Conservation (phyloP, 805 yeast species). For the Grigorovia yakushimaensis region DNA sequence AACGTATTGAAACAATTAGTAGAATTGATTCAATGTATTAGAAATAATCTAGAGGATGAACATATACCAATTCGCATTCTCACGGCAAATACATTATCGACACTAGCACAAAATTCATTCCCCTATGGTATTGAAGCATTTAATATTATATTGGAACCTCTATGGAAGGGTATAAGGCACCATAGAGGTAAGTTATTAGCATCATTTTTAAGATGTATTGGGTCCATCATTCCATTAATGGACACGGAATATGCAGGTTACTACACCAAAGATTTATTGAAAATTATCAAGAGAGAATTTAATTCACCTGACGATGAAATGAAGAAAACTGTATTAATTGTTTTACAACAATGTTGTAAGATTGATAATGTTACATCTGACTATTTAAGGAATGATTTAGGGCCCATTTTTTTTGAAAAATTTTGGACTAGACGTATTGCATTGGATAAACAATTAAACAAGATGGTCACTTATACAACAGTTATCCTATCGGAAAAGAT, state of each 20-base stretch:
- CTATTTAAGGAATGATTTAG: conserved; percentile 41
- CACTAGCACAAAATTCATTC: conserved; percentile 68
- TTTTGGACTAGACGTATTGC: conserved; percentile 86
- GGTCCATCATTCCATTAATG: conserved; percentile 78
- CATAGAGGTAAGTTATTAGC: conserved; percentile 75
- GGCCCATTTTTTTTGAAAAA: conserved; percentile 51
- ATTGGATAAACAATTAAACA: conserved; percentile 46
- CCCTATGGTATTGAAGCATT: conserved; percentile 91
- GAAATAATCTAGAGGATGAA: conserved; percentile 54
- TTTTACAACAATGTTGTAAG: conserved; percentile 56
- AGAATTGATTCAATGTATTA: conserved; percentile 52
- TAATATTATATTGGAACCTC: conserved; percentile 59
- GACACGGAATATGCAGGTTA: conserved; percentile 69
- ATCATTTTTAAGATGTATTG: conserved; percentile 67
- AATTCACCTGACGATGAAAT: conserved; percentile 80
- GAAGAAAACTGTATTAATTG: conserved; percentile 61
- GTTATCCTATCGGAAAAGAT: conserved; percentile 54
- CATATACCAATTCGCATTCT: conserved; percentile 56
- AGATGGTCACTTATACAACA: conserved; percentile 64
- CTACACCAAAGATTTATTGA: conserved; percentile 67
- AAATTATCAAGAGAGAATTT: conserved; percentile 60
- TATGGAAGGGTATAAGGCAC: conserved; percentile 69
- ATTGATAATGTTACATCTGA: conserved; percentile 46
- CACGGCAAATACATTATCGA: conserved; percentile 62
- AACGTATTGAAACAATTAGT: conserved; percentile 67